These are phyloP conservation scores for Tetracentron sinense DNA, from an alignment of 164 flowering plant species.

Conservation along the genomic window DNA sequence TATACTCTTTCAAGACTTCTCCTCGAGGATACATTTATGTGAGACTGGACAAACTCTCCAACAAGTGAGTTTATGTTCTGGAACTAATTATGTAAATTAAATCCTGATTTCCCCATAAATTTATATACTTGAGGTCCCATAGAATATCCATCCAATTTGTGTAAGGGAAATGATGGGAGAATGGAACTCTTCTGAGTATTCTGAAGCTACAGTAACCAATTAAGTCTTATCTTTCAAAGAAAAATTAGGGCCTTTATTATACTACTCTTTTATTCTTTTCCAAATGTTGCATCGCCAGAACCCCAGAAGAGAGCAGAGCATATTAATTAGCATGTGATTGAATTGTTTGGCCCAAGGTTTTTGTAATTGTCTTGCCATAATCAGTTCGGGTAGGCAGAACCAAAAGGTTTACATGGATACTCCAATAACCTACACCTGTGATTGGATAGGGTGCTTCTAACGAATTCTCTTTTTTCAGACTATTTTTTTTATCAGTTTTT, in stretches of 20 bases:
- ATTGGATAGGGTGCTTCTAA: neutral
- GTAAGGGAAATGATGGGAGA: neutral
- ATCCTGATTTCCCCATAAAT: neutral
- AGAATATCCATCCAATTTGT: neutral
- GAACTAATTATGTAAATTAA: neutral
- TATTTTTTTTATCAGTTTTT: too few species aligned
- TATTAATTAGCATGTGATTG: neutral
- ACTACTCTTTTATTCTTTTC: too few species aligned
- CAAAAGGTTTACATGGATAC: too few species aligned
- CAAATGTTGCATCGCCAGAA: too few species aligned
- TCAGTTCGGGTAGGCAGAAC: too few species aligned
- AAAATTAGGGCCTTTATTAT: too few species aligned
- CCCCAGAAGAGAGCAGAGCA: neutral
- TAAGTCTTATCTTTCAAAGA: neutral
- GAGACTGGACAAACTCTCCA: slow-evolving; percentile 74
- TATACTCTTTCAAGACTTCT: slow-evolving; percentile 73
- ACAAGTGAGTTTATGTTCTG: slow-evolving; percentile 44
- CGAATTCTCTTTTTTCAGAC: too few species aligned
- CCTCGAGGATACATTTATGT: slow-evolving; percentile 78
- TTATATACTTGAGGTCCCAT: too few species aligned
- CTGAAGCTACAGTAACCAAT: neutral
- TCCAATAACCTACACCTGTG: too few species aligned
- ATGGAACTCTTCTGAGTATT: too few species aligned
- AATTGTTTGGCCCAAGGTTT: too few species aligned
- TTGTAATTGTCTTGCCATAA: too few species aligned